Evolutionary conservation across 202 grass and related monocot species (phyloP), one percentile per base, ranked within the genome.

Genomic region (Bolboschoenoplectus hybrid): DNA sequence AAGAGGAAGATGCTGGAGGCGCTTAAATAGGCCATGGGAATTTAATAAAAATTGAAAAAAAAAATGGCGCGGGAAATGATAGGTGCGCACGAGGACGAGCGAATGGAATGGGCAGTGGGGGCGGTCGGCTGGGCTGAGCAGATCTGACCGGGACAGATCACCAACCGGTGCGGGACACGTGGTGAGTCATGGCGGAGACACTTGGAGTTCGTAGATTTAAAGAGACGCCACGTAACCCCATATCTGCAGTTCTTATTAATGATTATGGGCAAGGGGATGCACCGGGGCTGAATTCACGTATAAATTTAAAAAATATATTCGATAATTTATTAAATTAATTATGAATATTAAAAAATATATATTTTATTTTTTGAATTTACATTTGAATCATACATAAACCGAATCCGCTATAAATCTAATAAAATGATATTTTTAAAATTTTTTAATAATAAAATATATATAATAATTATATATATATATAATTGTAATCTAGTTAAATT

Each of bases 61-160:
- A 56, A 55, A 36, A 51, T 40, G 16, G 35, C 35, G 52, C 35
- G 35, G 2, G 13, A 58, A 79, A 60, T 58, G 35, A 79, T 58
- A 44, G 34, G 45, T 56, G 19, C 19, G 63, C 80, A 82, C 40
- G 61, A 50, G 80, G 57, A 82, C 40, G 80, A 66, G 80, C 16
- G 9, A 26, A 40, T 50, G 40, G 39, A 38, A 52, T 75, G 19
- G 47, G 72, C 72, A 14, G 19, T 53, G 9, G 44, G 5, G 47
- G 46, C 26, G 53, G 45, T 49, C 1, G 5, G 35, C 44, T 12
- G 9, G 47, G 26, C 34, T n/a, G 10, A 13, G 10, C 8, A 50
- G 51, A 34, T 75, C 46, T 36, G 13, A 35, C 5, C 12, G 13
- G 52, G 6, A n/a, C 74, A 14, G 32, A 17, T 78, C 13, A 51